Conservation (phyloP, 495 filamentous ascomycete genomes). For the Rhypophila decipiens region DNA sequence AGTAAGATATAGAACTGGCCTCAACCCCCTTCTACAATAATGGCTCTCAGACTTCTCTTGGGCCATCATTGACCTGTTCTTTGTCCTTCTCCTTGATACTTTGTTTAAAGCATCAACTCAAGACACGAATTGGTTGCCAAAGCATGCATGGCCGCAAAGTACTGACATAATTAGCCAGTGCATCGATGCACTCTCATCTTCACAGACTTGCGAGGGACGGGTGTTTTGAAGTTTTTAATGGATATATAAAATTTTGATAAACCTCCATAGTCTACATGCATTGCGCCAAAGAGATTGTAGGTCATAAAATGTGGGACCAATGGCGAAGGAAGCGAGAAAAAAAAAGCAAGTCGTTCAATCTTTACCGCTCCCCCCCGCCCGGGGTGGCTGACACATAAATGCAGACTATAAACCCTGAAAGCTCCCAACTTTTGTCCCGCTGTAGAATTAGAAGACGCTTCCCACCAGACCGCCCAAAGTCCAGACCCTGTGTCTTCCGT, state of each 20-base stretch:
- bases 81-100: too few relatives aligned
- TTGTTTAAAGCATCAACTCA: too few relatives aligned
- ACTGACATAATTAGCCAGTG: too few relatives aligned
- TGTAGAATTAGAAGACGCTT: constrained; percentile 27
- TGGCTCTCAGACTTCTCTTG: too few relatives aligned
- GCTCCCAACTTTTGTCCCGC: constrained; percentile 21
- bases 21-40: too few relatives aligned
- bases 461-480: constrained; percentile 16
- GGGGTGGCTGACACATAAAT: constrained; percentile 20
- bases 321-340: constrained; percentile 25
- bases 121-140: too few relatives aligned
- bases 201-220: too few relatives aligned
- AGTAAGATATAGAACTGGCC: too few relatives aligned
- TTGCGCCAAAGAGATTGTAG: constrained; percentile 32
- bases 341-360: constrained; percentile 31
- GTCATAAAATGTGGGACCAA: constrained; percentile 23
- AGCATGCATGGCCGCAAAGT: too few relatives aligned
- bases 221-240: neutral
- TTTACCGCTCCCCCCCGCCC: constrained; percentile 26
- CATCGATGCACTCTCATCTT: too few relatives aligned
- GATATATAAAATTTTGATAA: constrained; percentile 16
- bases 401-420: constrained; percentile 15
- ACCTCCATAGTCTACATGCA: constrained; percentile 43
- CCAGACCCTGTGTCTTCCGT: constrained; percentile 22
- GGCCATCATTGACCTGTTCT: too few relatives aligned